These are phyloP conservation scores for Monosporascus ibericus DNA, from an alignment of 2,329 filamentous ascomycete genomes.

Conservation along the genomic window DNA sequence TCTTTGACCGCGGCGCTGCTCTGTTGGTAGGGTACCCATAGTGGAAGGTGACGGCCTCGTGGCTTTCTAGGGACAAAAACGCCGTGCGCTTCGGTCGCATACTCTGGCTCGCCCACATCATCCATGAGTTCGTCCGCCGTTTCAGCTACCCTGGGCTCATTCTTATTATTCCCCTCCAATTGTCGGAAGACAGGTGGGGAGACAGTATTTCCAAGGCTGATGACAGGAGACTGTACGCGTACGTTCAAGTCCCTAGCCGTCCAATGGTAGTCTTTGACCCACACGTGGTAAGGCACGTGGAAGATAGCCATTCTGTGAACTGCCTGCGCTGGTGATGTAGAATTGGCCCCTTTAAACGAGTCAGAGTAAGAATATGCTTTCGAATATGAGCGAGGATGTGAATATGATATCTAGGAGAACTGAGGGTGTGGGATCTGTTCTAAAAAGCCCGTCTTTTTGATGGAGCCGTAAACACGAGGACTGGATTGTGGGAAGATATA, in stretches of 20 bases:
- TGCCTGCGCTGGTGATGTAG: background rate
- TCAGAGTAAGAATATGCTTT: too few species aligned
- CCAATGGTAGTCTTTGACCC: constrained; percentile 19
- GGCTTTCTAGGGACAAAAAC: constrained; percentile 9
- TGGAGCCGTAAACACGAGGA: too few species aligned
- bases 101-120: constrained; percentile 5
- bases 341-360: too few species aligned
- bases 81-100: constrained; percentile 19
- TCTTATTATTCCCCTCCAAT: constrained; percentile 10
- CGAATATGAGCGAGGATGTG: too few species aligned
- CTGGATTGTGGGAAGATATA: too few species aligned
- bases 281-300: constrained; percentile 12
- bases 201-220: constrained; percentile 4
- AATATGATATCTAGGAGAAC: too few species aligned
- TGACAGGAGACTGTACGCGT: constrained; percentile 17
- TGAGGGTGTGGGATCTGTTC: too few species aligned
- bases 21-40: constrained; percentile 18
- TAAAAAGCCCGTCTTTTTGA: too few species aligned
- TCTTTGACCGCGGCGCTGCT: constrained; percentile 2
- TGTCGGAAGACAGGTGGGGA: constrained; percentile 14
- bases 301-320: background rate
- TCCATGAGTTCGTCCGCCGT: constrained; percentile 8
- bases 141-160: constrained; percentile 14
- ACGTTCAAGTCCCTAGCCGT: constrained; percentile 10
- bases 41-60: constrained; percentile 6